Evolutionary conservation across 768 basidiomycete species (phyloP), one percentile per base, ranked within the genome.

Genomic region (Trametes cubensis): DNA sequence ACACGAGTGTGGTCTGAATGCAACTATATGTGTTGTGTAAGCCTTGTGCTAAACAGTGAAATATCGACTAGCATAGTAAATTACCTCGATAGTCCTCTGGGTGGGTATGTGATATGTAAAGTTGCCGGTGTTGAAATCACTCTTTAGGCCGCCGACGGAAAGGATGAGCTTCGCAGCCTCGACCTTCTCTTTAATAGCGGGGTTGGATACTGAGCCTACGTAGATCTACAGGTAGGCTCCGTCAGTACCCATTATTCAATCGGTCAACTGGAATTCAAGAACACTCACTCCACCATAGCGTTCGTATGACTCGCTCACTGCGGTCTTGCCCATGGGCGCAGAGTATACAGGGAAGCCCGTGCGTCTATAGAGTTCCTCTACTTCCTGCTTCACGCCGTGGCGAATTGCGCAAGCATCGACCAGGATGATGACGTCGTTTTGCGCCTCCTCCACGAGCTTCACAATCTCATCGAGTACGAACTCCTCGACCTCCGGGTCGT

Each of bases 91-190:
- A 15, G 84, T 85, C 42, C 79, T 79, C 13, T 74, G 72, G 0
- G 78, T 78, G 5, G 87, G 85, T 48, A 89, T 86, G 52, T 82
- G 83, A 68, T 90, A 92, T 0, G 89, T 88, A 74, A 93, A 94
- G 73, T 89, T 89, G 34, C 92, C 94, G 1, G 90, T 92, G 74
- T 95, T 95, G 79, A 92, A 94, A 72, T 95, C 93, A 48, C 83
- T 85, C 70, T 83, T 84, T 52, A 92, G 76, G 0, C 77, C 74
- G 4, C 92, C 91, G 60, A 95, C 77, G 14, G 89, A 89, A 14
- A 95, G 70, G 53, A 92, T 85, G 45, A 95, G 77, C 65, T 87
- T 89, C 4, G 92, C 86, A 2, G 71, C 77, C 74, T 95, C 93
- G 28, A 95, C 85, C 62, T 80, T 84, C 55, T 86, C 83, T 73